Evolutionary conservation across 2,329 filamentous ascomycete species (phyloP), one percentile per base, ranked within the genome.

Genomic region (Colletotrichum tropicicola): DNA sequence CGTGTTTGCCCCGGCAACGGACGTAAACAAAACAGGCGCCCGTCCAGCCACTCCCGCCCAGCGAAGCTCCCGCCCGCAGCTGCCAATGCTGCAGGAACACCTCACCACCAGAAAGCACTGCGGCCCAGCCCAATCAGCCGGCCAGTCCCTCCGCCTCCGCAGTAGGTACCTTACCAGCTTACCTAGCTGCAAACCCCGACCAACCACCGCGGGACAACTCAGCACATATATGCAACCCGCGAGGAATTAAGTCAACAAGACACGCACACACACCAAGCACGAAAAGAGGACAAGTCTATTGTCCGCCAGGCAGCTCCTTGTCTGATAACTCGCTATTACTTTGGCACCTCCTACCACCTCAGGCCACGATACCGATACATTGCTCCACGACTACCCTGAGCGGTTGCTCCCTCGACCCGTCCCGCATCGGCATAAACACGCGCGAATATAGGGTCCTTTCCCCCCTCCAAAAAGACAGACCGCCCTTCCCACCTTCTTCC

Each of bases 201-300:
- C 65, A 67, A 65, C 65, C 65, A 67, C 65, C 55, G 37, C 28
- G 49, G 53, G 65, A 67, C 61, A 67, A 27, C 65, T 51, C 63
- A 67, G 32, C 65, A 55, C 44, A 61, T 62, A 57, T 56, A 57
- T 48, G 54, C 54, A 57, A 57, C 17, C n/a, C 39, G 15, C 43
- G 8, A 57, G 35, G 41, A 23, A 47, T 23, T 48, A 49, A 61
- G 59, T 56, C 59, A 47, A 61, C 55, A 59, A 17, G 19, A 45
- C 37, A 19, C n/a, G 5, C n/a, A n/a, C n/a, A n/a, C n/a, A n/a
- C n/a, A n/a, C n/a, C n/a, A n/a, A n/a, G n/a, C n/a, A n/a, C n/a
- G 12, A 30, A 30, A 30, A 30, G 28, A 30, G 28, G 28, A 30
- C 28, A 30, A 30, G n/a, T n/a, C n/a, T n/a, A n/a, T n/a, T n/a